phyloP scores from a whole-genome alignment of 768 basidiomycete species.

The Suillus clintonianus region DNA sequence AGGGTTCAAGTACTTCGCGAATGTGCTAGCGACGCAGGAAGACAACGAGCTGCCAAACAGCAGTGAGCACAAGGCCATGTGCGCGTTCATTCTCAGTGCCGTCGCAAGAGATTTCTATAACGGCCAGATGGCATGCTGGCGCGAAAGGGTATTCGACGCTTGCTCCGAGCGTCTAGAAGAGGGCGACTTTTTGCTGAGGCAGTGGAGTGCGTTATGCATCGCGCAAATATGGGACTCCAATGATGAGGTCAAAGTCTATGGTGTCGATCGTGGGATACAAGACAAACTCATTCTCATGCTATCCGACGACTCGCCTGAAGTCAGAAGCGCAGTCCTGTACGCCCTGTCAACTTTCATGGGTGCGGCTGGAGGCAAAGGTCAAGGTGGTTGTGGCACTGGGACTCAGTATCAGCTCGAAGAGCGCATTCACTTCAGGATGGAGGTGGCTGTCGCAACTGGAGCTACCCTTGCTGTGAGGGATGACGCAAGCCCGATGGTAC shows the following conservation, averaged over 20 bases:
- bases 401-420: constrained; percentile 76
- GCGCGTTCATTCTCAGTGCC: constrained; percentile 91
- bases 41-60: constrained; percentile 83
- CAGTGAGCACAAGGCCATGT: constrained; percentile 97
- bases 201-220: constrained; percentile 93
- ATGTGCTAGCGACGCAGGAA: constrained; percentile 68
- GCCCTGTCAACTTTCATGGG: constrained; percentile 94
- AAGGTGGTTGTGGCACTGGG: constrained; percentile 85
- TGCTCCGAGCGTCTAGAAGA: constrained; percentile 86
- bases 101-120: constrained; percentile 87
- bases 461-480: constrained; percentile 87
- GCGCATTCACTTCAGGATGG: constrained; percentile 81
- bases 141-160: constrained; percentile 80
- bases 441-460: constrained; percentile 89
- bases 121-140: constrained; percentile 85
- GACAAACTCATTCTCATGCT: constrained; percentile 79
- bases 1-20: constrained; percentile 85
- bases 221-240: constrained; percentile 93
- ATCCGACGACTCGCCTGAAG: constrained; percentile 88
- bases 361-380: constrained; percentile 76
- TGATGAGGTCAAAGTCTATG: constrained; percentile 86
- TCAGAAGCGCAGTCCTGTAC: constrained; percentile 87
- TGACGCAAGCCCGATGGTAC: constrained; percentile 94
- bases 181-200: constrained; percentile 88
- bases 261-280: constrained; percentile 77